Evolutionary conservation across 1,284 basidiomycete genomes (phyloP), one percentile per base, ranked within the genome.

Genomic region (Takashimella tepidaria): DNA sequence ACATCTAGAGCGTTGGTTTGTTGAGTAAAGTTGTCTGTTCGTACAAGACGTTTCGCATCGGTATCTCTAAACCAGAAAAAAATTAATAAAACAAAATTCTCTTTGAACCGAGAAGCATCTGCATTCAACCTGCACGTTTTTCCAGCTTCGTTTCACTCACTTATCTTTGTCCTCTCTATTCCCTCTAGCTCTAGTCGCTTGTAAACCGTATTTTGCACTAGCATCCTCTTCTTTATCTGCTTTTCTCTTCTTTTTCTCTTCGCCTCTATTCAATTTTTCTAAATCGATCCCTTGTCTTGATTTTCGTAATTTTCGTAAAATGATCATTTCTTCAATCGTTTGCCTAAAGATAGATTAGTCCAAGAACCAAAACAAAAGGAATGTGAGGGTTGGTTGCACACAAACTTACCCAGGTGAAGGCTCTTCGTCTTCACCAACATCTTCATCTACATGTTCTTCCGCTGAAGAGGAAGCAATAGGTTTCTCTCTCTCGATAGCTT

Each of bases 1-100:
- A 97, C 92, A 68, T 97, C 93, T 11, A 98, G 80, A 1, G 85
- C 84, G 68, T 96, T 96, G 1, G 93, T 98, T 76, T 98, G 93
- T 59, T 91, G 88, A 0, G 95, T 98, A 71, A 98, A 97, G 77
- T 97, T 96, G 76, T 89, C 93, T 22, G 83, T 80, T 47, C 90
- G 81, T 3, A 97, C 84, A 8, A 44, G 42, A 10, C 42, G 42
- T 22, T 44, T n/a, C n/a, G 21, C 10, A 10, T 44, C n/a, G 8
- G 42, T 44, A n/a, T n/a, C 37, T n/a, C 11, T n/a, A 11, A 41
- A n/a, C 37, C 37, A 41, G 37, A 11, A 41, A 11, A 41, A 41
- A n/a, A 41, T 11, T 41, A 11, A n/a, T n/a, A n/a, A n/a, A n/a
- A n/a, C n/a, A n/a, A n/a, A n/a, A n/a, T n/a, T n/a, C n/a, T n/a